These are phyloP conservation scores for Hygrocybe punicea DNA, from an alignment of 768 basidiomycete genomes.

Conservation along the genomic window DNA sequence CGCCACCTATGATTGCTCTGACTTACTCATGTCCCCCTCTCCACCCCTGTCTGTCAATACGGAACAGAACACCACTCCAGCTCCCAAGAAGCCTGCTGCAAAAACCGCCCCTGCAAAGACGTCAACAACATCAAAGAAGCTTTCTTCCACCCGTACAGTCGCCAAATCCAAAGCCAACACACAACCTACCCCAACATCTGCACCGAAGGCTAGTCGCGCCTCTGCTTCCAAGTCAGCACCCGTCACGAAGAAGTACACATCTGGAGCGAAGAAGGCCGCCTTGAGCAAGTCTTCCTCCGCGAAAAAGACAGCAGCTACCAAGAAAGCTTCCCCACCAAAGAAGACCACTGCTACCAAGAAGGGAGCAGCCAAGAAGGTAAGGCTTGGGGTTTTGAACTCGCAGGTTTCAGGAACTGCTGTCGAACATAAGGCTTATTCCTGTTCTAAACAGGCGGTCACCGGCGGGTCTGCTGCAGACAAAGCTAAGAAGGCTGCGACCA, in stretches of 20 bases:
- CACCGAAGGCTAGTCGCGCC: conserved; percentile 23
- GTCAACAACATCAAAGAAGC: conserved; percentile 16
- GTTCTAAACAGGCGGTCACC: conserved; percentile 32
- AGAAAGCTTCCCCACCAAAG: conserved; percentile 22
- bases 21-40: conserved; percentile 11
- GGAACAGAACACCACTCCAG: conserved; percentile 45
- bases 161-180: conserved; percentile 14
- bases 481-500: conserved; percentile 17
- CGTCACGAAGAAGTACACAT: conserved; percentile 17
- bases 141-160: no score
- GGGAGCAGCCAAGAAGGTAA: conserved; percentile 60
- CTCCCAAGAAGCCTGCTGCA: conserved; percentile 37
- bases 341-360: conserved; percentile 41
- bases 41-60: conserved; percentile 3
- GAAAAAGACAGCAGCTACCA: conserved; percentile 33
- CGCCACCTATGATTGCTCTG: neutral
- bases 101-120: conserved; percentile 20
- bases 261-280: conserved; percentile 15
- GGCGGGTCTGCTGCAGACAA: conserved; percentile 35
- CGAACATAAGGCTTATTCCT: neutral
- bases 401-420: neutral
- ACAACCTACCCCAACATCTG: conserved; percentile 11
- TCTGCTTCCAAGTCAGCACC: conserved; percentile 19
- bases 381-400: no score
- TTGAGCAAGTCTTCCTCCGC: conserved; percentile 21